These are phyloP conservation scores for Chlorociboria aeruginascens DNA, from an alignment of 495 filamentous ascomycete genomes.

Conservation along the genomic window DNA sequence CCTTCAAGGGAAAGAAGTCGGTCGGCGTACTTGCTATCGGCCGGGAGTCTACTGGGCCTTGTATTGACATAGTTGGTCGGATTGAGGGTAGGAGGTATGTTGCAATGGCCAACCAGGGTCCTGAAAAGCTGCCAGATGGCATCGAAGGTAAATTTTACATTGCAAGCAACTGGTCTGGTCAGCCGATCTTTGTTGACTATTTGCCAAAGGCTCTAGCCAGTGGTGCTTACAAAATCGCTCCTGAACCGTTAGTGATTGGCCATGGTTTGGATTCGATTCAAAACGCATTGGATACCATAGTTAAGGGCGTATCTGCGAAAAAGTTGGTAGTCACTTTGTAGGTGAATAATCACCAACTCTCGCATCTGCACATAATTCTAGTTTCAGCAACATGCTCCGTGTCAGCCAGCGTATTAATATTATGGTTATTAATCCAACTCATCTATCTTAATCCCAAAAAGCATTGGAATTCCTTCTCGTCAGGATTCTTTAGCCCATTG, in stretches of 20 bases:
- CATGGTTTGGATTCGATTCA: conserved; percentile 32
- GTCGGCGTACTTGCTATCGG: conserved; percentile 2
- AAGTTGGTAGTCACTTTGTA: conserved; percentile 30
- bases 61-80: neutral
- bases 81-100: conserved; percentile 1
- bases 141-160: neutral
- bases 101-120: neutral
- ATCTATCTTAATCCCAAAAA: neutral
- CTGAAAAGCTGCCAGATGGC: neutral
- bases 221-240: conserved; percentile 4
- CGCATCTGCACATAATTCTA: no score
- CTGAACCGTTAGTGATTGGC: conserved; percentile 10
- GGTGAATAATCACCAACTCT: no score
- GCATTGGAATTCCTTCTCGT: neutral
- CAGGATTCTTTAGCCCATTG: conserved; percentile 37
- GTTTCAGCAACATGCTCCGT: no score
- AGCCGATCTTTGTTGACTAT: conserved; percentile 6
- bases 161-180: conserved; percentile 1
- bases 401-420: no score
- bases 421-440: no score
- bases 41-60: neutral
- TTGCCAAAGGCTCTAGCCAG: conserved; percentile 5
- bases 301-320: conserved; percentile 30
- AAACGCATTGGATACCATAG: conserved; percentile 26
- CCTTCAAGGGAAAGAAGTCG: conserved; percentile 16